A percentile compares a stretch with the other conserved stretches of the same genome.
Evolutionary conservation across 2,329 filamentous ascomycete species (phyloP).

Genomic region (Botryosphaeria dothidea): DNA sequence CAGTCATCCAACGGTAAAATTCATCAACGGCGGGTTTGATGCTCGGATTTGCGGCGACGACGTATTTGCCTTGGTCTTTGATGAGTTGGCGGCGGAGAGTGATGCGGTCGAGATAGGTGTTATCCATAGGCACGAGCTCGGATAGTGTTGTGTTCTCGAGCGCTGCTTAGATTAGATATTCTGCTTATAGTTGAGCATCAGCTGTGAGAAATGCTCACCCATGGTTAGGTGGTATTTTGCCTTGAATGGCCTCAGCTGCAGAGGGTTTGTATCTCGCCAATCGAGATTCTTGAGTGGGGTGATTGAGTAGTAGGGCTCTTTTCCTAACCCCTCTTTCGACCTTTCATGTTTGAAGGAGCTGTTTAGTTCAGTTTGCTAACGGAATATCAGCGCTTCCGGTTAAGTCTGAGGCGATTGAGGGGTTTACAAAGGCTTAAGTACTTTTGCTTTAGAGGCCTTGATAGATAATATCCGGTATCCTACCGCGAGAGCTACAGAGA

Average conservation of each 20-base stretch:
- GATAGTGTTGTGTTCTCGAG: conserved; percentile 55
- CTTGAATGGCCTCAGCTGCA: conserved; percentile 60
- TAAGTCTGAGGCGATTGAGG: neutral
- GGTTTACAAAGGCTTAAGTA: neutral
- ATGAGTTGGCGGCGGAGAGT: conserved; percentile 52
- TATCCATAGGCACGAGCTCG: conserved; percentile 61
- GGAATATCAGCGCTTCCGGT: neutral
- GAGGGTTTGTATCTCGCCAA: conserved; percentile 52
- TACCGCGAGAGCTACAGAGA: neutral
- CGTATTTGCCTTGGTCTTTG: conserved; percentile 43
- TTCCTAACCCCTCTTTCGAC: neutral
- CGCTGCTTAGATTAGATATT: conserved; percentile 42
- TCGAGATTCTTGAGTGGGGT: conserved; percentile 52
- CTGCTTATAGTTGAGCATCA: neutral
- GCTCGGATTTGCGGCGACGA: conserved; percentile 34
- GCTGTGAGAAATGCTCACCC: conserved; percentile 45
- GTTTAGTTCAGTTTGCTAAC: neutral
- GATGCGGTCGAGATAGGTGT: conserved; percentile 57
- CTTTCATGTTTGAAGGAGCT: neutral
- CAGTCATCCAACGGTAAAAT: conserved; percentile 57
- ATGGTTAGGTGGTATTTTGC: conserved; percentile 65
- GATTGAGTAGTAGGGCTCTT: conserved; percentile 43
- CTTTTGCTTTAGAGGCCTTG: neutral
- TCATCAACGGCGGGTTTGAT: conserved; percentile 50
- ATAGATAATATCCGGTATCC: neutral